phyloP scores from a whole-genome alignment of 768 basidiomycete species.

The Omphalotus guepiniiformis region DNA sequence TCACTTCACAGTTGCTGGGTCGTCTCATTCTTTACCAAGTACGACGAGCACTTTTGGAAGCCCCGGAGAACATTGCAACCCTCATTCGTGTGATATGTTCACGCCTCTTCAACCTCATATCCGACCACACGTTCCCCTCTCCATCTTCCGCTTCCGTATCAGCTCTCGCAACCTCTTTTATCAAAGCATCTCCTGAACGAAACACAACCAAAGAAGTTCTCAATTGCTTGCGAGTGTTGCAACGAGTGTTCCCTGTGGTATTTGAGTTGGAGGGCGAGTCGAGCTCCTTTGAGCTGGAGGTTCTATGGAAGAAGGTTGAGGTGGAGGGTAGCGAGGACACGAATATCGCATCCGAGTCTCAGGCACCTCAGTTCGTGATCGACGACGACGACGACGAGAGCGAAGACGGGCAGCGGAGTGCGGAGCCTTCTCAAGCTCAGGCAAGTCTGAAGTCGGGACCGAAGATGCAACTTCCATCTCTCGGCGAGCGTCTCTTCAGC shows the following conservation, averaged over 20 bases:
- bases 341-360: slow-evolving; percentile 14
- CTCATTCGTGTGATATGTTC: slow-evolving; percentile 68
- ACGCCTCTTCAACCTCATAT: slow-evolving; percentile 69
- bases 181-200: slow-evolving; percentile 53
- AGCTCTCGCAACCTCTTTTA: slow-evolving; percentile 66
- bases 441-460: slow-evolving; percentile 24
- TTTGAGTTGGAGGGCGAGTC: slow-evolving; percentile 76
- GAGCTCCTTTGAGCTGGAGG: slow-evolving; percentile 68
- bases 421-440: slow-evolving; percentile 12
- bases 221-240: slow-evolving; percentile 88
- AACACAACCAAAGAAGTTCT: slow-evolving; percentile 83
- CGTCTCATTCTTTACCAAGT: slow-evolving; percentile 41
- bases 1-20: slow-evolving; percentile 5
- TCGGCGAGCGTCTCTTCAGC: slow-evolving; percentile 77
- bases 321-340: slow-evolving; percentile 32
- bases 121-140: slow-evolving; percentile 78
- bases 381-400: slow-evolving; percentile 75
- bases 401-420: slow-evolving; percentile 29
- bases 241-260: slow-evolving; percentile 85
- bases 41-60: slow-evolving; percentile 72
- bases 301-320: slow-evolving; percentile 76
- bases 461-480: slow-evolving; percentile 58
- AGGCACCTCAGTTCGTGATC: slow-evolving; percentile 76
- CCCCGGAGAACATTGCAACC: slow-evolving; percentile 84
- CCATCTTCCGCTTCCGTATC: slow-evolving; percentile 50